Base-by-base conservation (phyloP, 2,329 filamentous ascomycete species). In the Plectosphaerella sp. region DNA sequence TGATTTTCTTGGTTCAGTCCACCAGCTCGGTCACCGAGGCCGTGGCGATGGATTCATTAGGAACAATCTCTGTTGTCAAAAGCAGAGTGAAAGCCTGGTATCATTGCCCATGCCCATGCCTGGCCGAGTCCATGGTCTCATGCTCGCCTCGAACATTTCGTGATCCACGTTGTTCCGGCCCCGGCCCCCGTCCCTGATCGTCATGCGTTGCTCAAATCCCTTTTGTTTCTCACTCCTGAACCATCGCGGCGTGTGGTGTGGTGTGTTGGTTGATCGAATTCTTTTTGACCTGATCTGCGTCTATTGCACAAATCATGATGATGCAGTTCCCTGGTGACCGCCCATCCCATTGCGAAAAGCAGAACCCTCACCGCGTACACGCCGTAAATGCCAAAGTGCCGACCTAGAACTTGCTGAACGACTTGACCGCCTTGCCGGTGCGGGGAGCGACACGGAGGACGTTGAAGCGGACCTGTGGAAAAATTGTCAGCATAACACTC, bases 391-490 rank as follows among this genome's bases (percentile, higher is more conserved):
- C 75, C 76, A 77, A 67, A 69, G 64, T 71, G 66, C 68, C 66
- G 68, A 69, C 69, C 87, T 96, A 99, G 84, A 99, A 99, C 86
- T 99, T 99, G 83, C 77, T 83, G 87, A 99, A 99, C 76, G 86
- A 78, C 91, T 99, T 99, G 77, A 97, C 91, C 68, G 85, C 79
- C 88, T 97, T 97, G 80, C 92, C 91, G 69, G 91, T 96, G 81
- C 92, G 87, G 79, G 93, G 93, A 70, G 97, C 89, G 69, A 99
- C 94, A 72, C 94, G 92, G 74, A 99, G 90, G 74, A 97, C 92
- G 83, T 99, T 99, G 90, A 99, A 99, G 74, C 94, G 94, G 73
- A 96, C 89, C 91, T 96, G 62, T 48, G 55, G 49, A 50, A 11
- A 15, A 16, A 45, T 12, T 48, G 52, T 58, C 53, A 58, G 55